phyloP scores from a whole-genome alignment of 192 early-diverging fungal genomes.

The Piromyces sp. region DNA sequence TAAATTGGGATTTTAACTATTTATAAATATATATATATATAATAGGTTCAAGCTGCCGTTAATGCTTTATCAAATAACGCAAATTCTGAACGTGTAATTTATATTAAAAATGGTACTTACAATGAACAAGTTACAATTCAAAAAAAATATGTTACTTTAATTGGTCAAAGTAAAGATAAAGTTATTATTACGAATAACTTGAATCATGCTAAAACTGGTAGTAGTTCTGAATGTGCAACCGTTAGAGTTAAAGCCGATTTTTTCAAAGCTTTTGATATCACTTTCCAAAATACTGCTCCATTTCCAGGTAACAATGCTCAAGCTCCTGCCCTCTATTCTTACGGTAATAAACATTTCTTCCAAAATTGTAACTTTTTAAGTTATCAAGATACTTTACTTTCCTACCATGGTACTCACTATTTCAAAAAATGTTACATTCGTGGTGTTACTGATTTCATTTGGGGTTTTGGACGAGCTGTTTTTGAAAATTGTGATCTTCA shows the following conservation, averaged over 20 bases:
- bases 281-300: slow-evolving; percentile 1
- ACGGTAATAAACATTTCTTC: no score
- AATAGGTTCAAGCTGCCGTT: neutral
- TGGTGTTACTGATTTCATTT: no score
- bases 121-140: neutral
- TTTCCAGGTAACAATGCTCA: no score
- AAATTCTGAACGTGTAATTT: neutral
- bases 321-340: no score
- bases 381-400: no score
- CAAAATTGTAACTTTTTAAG: no score
- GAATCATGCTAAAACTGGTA: neutral
- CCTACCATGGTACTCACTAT: no score
- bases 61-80: neutral
- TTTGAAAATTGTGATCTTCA: no score
- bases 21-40: no score
- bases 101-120: neutral
- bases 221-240: neutral
- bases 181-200: neutral
- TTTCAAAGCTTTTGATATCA: slow-evolving; percentile 1
- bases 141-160: neutral
- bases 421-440: no score
- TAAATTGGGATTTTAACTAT: no score
- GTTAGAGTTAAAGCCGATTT: neutral
- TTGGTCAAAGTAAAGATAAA: neutral
- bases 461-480: no score